Evolutionary conservation across 2,329 filamentous ascomycete genomes (phyloP).

Genomic region (Mariannaea elegans): DNA sequence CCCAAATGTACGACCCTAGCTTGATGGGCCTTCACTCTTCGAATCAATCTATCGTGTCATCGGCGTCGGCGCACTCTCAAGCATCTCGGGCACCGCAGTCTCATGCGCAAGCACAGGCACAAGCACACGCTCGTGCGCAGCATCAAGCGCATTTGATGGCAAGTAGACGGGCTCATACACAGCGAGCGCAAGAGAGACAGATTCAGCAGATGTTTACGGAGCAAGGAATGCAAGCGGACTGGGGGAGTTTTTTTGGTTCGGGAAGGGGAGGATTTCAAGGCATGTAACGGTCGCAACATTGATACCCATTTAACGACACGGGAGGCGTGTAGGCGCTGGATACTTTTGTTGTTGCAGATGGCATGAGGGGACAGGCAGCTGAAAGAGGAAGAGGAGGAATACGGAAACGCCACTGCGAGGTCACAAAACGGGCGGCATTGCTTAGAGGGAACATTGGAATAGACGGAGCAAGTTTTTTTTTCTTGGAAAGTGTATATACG

Average conservation of each 20-base stretch:
- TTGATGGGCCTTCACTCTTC: constrained; percentile 52
- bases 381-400: neutral
- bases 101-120: constrained; percentile 36
- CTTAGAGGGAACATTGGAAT: constrained; percentile 25
- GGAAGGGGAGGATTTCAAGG: constrained; percentile 54
- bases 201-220: constrained; percentile 62
- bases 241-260: constrained; percentile 57
- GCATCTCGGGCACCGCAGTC: constrained; percentile 41
- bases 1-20: constrained; percentile 55
- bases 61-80: constrained; percentile 21
- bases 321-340: constrained; percentile 38
- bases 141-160: constrained; percentile 37
- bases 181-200: constrained; percentile 50
- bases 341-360: constrained; percentile 29
- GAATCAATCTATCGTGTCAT: constrained; percentile 29
- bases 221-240: constrained; percentile 56
- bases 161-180: constrained; percentile 35
- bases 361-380: neutral
- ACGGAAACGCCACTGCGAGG: constrained; percentile 16
- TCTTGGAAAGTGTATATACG: constrained; percentile 20
- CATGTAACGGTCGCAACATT: constrained; percentile 50
- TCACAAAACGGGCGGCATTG: constrained; percentile 20
- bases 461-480: constrained; percentile 23
- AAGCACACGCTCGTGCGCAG: constrained; percentile 36
- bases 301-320: constrained; percentile 51